phyloP scores from a whole-genome alignment of 306 rosid species.

The Vigna radiata region DNA sequence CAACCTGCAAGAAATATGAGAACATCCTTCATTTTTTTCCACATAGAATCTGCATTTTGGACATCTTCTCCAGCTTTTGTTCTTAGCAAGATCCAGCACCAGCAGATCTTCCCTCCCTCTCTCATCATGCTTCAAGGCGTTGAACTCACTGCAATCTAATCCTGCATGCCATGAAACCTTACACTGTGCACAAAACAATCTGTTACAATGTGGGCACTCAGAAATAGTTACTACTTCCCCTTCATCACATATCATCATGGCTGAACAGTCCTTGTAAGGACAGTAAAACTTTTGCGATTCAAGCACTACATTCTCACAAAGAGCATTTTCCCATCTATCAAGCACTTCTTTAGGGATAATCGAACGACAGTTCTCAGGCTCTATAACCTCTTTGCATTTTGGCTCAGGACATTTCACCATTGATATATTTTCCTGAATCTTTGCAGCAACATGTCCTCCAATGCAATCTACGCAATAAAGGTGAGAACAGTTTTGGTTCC shows the following conservation, averaged over 20 bases:
- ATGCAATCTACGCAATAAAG: slow-evolving; percentile 59
- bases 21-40: slow-evolving; percentile 55
- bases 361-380: slow-evolving; percentile 48
- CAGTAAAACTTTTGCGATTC: slow-evolving; percentile 56
- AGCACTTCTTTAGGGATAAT: slow-evolving; percentile 59
- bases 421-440: slow-evolving; percentile 55
- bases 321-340: slow-evolving; percentile 65
- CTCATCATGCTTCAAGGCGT: slow-evolving; percentile 30
- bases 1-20: slow-evolving; percentile 43
- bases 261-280: slow-evolving; percentile 65
- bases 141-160: slow-evolving; percentile 54
- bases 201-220: slow-evolving; percentile 60
- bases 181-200: slow-evolving; percentile 71
- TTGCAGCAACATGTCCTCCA: slow-evolving; percentile 51
- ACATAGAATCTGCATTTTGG: slow-evolving; percentile 59
- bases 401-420: slow-evolving; percentile 64
- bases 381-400: slow-evolving; percentile 54
- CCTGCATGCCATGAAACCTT: slow-evolving; percentile 68
- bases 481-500: slow-evolving; percentile 55
- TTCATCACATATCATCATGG: slow-evolving; percentile 56
- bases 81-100: slow-evolving; percentile 58
- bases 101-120: slow-evolving; percentile 54
- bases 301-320: slow-evolving; percentile 56
- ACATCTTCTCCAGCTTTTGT: slow-evolving; percentile 61
- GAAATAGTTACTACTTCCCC: slow-evolving; percentile 51